Percentiles rank a stretch among this genome's conserved stretches.
Evolutionary conservation across 75 land plant genomes (phyloP).

Genomic region (Selaginella moellendorffii): DNA sequence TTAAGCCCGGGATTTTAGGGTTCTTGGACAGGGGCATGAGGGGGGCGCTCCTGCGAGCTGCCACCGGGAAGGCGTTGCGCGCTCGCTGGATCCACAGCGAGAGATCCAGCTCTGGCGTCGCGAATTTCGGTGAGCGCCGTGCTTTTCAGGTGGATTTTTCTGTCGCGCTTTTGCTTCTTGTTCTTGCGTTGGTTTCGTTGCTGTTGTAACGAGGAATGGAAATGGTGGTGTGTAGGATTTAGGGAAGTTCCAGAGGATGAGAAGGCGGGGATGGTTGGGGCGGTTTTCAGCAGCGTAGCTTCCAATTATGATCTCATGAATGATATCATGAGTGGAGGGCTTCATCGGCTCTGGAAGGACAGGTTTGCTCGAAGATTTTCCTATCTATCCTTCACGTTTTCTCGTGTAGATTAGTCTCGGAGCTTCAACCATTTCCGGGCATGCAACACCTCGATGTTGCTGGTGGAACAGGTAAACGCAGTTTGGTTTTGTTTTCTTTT

Average conservation of each 20-base stretch:
- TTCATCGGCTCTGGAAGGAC: slow-evolving; percentile 6
- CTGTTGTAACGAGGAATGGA: too few species aligned
- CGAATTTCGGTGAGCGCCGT: background rate
- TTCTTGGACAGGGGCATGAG: background rate
- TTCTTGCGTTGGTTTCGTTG: too few species aligned
- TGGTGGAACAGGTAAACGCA: slow-evolving; percentile 83
- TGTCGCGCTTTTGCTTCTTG: too few species aligned
- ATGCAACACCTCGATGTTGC: slow-evolving; percentile 99
- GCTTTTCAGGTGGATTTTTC: too few species aligned
- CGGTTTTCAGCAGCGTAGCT: slow-evolving; percentile 3
- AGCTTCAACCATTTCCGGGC: slow-evolving; percentile 84
- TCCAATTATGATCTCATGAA: slow-evolving; percentile 9
- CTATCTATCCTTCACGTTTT: background rate
- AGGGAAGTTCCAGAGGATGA: slow-evolving; percentile 6
- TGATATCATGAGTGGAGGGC: slow-evolving; percentile 8
- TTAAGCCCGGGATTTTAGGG: background rate
- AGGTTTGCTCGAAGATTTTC: background rate
- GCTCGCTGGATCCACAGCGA: background rate
- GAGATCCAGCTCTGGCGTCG: background rate
- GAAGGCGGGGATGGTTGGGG: background rate
- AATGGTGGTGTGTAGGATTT: too few species aligned
- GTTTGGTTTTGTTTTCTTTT: background rate
- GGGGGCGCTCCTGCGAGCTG: background rate
- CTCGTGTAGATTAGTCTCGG: slow-evolving; percentile 57
- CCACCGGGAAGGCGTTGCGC: background rate